Base-by-base conservation (phyloP, 768 basidiomycete species). In the Suillus spraguei region DNA sequence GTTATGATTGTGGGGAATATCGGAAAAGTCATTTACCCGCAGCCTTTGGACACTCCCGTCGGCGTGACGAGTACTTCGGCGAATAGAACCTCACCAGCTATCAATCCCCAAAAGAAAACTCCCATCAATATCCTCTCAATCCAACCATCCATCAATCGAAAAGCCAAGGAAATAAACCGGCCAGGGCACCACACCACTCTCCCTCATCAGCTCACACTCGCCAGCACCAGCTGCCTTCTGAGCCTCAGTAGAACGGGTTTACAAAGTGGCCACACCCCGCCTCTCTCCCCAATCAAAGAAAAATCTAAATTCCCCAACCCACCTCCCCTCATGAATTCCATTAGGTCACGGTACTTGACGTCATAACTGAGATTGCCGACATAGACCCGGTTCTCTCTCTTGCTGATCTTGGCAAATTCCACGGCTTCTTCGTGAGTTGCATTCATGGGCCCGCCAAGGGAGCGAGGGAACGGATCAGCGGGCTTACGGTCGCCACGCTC, bases 261-360 rank as follows among this genome's bases (percentile, higher is more conserved):
- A 70, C 74, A 65, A 74, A 69, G 70, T 65, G 64, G 70, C 71
- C 70, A 66, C 71, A 74, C 67, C 65, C 71, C 69, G 69, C 74
- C 72, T 72, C 74, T 62, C 63, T 73, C 71, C 68, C 77, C 74
- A 67, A 71, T 77, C 72, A 80, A 76, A 79, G 77, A 84, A 86
- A 80, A 88, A 77, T 68, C 63, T 76, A 82, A 82, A 87, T 87
- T 85, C 89, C 87, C 86, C 87, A 81, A 95, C 96, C 91, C 93
- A 97, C 96, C 95, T 95, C 94, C 93, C 90, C 93, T 87, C 95
- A 97, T 97, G 77, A 97, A 98, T 88, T 98, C 95, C 87, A 96
- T 95, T 79, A 99, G 84, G 83, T 99, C 97, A 80, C 95, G 87
- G 82, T 97, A 99, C 81, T 91, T 96, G 88, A 95, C 94, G 77